Evolutionary conservation across 495 filamentous ascomycete species (phyloP).

Genomic region (Paragyromitra xinjiangensis): DNA sequence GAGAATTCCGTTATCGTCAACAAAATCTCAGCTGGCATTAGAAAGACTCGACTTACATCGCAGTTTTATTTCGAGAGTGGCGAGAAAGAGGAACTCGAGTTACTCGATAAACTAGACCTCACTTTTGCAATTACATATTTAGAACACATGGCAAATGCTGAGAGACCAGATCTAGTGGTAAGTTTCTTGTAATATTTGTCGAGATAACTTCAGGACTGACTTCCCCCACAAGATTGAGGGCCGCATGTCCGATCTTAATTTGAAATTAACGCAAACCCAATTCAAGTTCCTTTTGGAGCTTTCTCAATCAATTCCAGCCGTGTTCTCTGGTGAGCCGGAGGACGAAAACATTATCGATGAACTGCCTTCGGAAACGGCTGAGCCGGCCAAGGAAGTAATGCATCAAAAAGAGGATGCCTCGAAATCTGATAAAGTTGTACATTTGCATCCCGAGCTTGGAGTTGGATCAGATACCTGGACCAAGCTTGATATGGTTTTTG

Average conservation of each 20-base stretch:
- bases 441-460: constrained; percentile 73
- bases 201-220: constrained; percentile 14
- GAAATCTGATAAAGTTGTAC: constrained; percentile 62
- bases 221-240: constrained; percentile 69
- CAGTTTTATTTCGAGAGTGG: constrained; percentile 81
- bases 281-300: constrained; percentile 86
- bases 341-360: constrained; percentile 71
- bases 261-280: constrained; percentile 88
- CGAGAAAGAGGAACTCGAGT: constrained; percentile 83
- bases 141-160: constrained; percentile 78
- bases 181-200: neutral
- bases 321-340: constrained; percentile 80
- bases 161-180: constrained; percentile 85
- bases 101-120: constrained; percentile 95
- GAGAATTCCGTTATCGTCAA: constrained; percentile 78
- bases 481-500: constrained; percentile 91
- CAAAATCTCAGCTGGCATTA: constrained; percentile 87
- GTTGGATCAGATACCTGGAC: constrained; percentile 79
- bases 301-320: constrained; percentile 81
- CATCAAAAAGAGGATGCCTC: constrained; percentile 53
- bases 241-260: constrained; percentile 88
- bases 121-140: constrained; percentile 89
- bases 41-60: constrained; percentile 89
- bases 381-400: constrained; percentile 62
- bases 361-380: constrained; percentile 67